These are phyloP conservation scores for Coniochaeta ligniaria DNA, from an alignment of 2,329 filamentous ascomycete species.

Conservation along the genomic window DNA sequence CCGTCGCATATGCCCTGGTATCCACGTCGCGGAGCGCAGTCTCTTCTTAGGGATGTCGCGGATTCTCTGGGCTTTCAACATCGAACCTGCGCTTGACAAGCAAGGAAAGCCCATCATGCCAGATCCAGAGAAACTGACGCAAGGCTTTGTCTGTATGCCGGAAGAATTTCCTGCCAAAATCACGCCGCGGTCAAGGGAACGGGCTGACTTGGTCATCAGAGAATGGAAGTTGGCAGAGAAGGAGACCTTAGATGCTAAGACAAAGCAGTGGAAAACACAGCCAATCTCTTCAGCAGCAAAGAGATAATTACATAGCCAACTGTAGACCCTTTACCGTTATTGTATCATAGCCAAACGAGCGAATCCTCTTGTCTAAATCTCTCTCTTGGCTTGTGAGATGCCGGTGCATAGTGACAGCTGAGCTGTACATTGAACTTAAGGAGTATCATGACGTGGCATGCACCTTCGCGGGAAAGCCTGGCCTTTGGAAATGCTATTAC, in stretches of 20 bases:
- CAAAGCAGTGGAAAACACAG: conserved; percentile 15
- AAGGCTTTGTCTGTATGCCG: conserved; percentile 35
- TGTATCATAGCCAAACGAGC: too few species aligned
- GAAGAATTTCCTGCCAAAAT: conserved; percentile 28
- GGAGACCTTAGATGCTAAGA: conserved; percentile 14
- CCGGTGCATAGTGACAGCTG: too few species aligned
- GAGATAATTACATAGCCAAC: not conserved
- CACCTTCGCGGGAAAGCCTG: too few species aligned
- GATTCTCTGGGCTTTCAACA: conserved; percentile 38
- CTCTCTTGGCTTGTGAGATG: too few species aligned
- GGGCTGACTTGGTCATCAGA: conserved; percentile 18
- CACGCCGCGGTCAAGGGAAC: conserved; percentile 21
- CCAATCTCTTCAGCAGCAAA: conserved; percentile 6
- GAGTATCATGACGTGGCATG: too few species aligned
- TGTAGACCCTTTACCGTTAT: too few species aligned
- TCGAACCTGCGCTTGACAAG: conserved; percentile 15
- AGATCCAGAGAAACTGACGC: conserved; percentile 29
- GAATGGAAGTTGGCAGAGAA: conserved; percentile 14
- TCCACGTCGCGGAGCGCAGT: conserved; percentile 42
- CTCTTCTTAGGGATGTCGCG: conserved; percentile 39
- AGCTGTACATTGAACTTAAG: too few species aligned
- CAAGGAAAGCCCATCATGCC: conserved; percentile 25
- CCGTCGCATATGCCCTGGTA: conserved; percentile 49
- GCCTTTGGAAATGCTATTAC: too few species aligned
- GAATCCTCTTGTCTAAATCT: too few species aligned